Percentiles rank a stretch among this genome's conserved stretches.
These are phyloP conservation scores for Penicillium fimorum DNA, from an alignment of 495 filamentous ascomycete species.

Conservation along the genomic window DNA sequence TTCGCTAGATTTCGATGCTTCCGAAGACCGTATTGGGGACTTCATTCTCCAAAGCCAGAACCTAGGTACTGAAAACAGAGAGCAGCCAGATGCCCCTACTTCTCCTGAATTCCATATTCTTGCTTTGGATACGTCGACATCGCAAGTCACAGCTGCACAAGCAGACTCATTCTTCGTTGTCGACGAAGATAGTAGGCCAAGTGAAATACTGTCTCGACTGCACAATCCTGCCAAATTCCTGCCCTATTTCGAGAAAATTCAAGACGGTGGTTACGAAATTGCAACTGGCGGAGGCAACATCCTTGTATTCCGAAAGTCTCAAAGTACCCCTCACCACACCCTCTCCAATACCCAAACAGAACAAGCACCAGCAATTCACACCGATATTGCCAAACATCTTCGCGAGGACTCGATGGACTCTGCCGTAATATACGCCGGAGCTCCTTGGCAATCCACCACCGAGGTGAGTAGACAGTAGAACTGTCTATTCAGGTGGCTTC, in stretches of 20 bases:
- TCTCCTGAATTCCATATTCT: constrained; percentile 66
- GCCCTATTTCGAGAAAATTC: constrained; percentile 62
- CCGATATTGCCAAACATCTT: constrained; percentile 14
- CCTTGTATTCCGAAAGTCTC: constrained; percentile 67
- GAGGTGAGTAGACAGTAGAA: constrained; percentile 57
- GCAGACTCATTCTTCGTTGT: constrained; percentile 55
- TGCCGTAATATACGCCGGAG: not conserved
- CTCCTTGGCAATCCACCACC: constrained; percentile 8
- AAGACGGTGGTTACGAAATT: constrained; percentile 70
- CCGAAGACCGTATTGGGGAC: constrained; percentile 21
- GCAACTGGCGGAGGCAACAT: constrained; percentile 67
- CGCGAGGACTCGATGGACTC: constrained; percentile 16
- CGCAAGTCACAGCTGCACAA: constrained; percentile 58
- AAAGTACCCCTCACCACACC: constrained; percentile 18
- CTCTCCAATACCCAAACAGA: constrained; percentile 14
- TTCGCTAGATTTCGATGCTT: constrained; percentile 33
- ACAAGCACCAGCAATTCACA: constrained; percentile 10
- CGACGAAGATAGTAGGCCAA: constrained; percentile 48
- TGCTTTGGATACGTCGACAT: constrained; percentile 66
- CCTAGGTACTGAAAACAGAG: not conserved
- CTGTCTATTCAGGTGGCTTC: constrained; percentile 51
- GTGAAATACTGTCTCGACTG: constrained; percentile 64
- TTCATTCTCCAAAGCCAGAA: constrained; percentile 10
- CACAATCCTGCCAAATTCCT: constrained; percentile 71
- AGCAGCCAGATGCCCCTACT: constrained; percentile 2